phyloP scores from a whole-genome alignment of 192 early-diverging fungal species.

The Podila minutissima region DNA sequence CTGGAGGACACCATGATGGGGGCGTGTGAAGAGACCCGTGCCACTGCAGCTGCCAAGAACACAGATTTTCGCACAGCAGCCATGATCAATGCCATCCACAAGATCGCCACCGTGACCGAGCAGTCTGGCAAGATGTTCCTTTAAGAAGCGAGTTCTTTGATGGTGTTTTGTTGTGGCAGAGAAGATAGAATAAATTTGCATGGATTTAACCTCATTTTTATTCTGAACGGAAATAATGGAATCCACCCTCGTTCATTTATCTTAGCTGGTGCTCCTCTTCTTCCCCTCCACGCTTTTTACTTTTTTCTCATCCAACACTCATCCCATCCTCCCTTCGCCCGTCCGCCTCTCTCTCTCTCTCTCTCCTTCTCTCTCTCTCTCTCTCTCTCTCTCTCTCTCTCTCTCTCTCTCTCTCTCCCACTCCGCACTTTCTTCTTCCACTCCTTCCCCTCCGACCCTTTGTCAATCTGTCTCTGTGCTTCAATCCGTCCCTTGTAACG shows the following conservation, averaged over 20 bases:
- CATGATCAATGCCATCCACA: conserved; percentile 81
- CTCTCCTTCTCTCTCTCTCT: not conserved
- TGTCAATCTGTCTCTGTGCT: not conserved
- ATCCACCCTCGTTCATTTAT: not conserved
- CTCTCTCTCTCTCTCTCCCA: not conserved
- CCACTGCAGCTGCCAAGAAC: conserved; percentile 69
- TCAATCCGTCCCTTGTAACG: not conserved
- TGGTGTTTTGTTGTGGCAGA: no score
- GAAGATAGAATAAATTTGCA: no score
- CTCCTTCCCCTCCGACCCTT: not conserved
- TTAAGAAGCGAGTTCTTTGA: not conserved
- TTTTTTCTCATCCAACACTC: not conserved
- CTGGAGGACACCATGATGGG: conserved; percentile 89
- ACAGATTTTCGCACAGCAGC: conserved; percentile 85
- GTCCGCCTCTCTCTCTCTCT: not conserved
- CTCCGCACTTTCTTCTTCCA: not conserved
- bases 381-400: not conserved
- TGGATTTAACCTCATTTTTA: no score
- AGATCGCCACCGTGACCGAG: conserved; percentile 78
- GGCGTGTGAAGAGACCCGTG: conserved; percentile 78
- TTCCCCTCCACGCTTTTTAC: conserved; percentile 1
- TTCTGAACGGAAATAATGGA: no score
- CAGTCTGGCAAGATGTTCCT: conserved; percentile 84
- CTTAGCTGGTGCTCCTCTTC: not conserved
- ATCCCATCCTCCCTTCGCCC: not conserved